Evolutionary conservation across 116 monocot genomes (phyloP).

Genomic region (Phalaenopsis hybrid): DNA sequence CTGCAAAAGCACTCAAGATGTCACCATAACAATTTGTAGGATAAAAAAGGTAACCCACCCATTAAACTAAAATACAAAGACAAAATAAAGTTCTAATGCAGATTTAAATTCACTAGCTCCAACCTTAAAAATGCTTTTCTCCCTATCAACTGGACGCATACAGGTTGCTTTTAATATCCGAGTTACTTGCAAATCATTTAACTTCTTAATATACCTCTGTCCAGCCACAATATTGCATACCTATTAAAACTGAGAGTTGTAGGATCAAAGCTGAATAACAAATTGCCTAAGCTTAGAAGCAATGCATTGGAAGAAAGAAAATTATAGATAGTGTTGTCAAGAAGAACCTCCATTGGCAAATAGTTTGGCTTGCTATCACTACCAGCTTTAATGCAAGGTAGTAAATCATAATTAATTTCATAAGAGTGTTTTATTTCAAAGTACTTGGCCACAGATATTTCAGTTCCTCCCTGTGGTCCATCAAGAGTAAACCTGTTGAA

Average conservation of each 20-base stretch:
- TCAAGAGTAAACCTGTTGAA: constrained; percentile 6
- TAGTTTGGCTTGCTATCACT: constrained; percentile 44
- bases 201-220: constrained; percentile 54
- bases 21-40: too few species aligned
- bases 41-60: too few species aligned
- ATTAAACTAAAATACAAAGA: too few species aligned
- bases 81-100: background rate
- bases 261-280: too few species aligned
- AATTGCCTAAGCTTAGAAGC: too few species aligned
- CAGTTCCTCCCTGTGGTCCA: too few species aligned
- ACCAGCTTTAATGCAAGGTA: constrained; percentile 66
- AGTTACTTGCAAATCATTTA: constrained; percentile 61
- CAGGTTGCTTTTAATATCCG: constrained; percentile 43
- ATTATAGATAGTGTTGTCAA: background rate
- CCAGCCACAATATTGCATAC: too few species aligned
- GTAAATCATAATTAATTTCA: background rate
- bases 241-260: too few species aligned
- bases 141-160: constrained; percentile 39
- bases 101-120: background rate
- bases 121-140: constrained; percentile 41
- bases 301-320: too few species aligned
- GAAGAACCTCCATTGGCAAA: constrained; percentile 72
- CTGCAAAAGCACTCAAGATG: constrained; percentile 18
- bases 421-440: too few species aligned
- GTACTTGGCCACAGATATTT: too few species aligned